These are phyloP conservation scores for Amaranthus hypochondriacus DNA, from an alignment of 148 eudicot genomes.

Conservation along the genomic window DNA sequence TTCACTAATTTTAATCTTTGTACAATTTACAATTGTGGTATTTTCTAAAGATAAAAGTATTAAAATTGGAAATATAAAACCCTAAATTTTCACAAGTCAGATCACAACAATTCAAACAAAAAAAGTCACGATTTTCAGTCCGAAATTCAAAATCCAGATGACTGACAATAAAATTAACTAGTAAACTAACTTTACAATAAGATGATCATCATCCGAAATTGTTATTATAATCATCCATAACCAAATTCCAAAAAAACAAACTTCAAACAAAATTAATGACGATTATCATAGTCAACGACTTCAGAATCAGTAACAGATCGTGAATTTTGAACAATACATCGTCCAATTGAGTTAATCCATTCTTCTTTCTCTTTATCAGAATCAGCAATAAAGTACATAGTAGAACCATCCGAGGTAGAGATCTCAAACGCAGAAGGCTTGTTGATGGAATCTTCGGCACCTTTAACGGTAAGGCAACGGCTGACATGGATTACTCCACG, in stretches of 20 bases:
- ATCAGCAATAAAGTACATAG: conserved; percentile 79
- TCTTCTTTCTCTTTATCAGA: conserved; percentile 83
- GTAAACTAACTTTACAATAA: conserved; percentile 11
- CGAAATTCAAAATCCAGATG: no score
- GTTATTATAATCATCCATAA: not conserved
- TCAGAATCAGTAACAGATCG: conserved; percentile 59
- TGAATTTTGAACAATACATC: conserved; percentile 74
- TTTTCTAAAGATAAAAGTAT: no score
- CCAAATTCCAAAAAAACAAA: not conserved
- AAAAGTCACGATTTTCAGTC: not conserved
- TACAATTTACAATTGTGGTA: no score
- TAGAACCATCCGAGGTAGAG: conserved; percentile 42
- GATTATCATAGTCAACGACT: conserved; percentile 45
- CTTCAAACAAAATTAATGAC: conserved; percentile 3
- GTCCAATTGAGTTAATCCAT: conserved; percentile 84
- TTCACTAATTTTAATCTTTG: no score
- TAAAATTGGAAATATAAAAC: no score
- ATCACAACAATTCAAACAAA: not conserved
- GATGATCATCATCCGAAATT: conserved; percentile 8
- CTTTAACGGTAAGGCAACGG: conserved; percentile 59
- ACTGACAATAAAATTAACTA: not conserved
- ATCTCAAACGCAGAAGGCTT: conserved; percentile 58
- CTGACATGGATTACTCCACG: conserved; percentile 74
- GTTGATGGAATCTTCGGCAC: conserved; percentile 70
- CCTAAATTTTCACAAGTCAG: no score